A percentile compares a stretch with the other conserved stretches of the same genome.
Evolutionary conservation across 257 asterid genomes (phyloP).

Genomic region (Marsdenia floribunda): DNA sequence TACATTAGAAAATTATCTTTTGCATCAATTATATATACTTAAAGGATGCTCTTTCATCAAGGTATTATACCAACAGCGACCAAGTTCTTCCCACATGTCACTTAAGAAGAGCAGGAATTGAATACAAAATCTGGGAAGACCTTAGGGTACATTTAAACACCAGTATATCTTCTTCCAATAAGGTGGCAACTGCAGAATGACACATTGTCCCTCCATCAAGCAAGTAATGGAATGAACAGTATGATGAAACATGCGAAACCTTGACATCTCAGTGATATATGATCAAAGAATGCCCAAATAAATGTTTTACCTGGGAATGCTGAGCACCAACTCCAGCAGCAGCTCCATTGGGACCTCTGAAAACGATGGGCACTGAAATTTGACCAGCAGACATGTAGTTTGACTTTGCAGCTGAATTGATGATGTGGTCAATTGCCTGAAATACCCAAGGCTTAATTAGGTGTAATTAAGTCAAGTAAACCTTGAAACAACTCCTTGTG

Average conservation of each 20-base stretch:
- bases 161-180: background rate
- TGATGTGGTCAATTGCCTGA: constrained; percentile 47
- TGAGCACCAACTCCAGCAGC: constrained; percentile 56
- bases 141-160: background rate
- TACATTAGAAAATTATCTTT: background rate
- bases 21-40: too few relatives aligned
- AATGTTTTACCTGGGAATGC: constrained; percentile 39
- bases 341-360: constrained; percentile 54
- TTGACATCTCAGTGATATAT: background rate
- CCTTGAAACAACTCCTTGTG: background rate
- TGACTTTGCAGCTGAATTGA: constrained; percentile 50
- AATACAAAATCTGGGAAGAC: background rate
- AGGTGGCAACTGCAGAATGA: background rate
- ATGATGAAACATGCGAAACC: background rate
- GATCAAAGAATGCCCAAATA: background rate
- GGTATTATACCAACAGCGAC: background rate
- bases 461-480: background rate
- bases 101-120: background rate
- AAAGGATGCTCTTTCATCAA: background rate
- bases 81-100: background rate
- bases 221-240: background rate
- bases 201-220: background rate
- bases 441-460: constrained; percentile 1
- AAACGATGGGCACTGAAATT: constrained; percentile 44
- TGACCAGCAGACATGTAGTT: constrained; percentile 49